phyloP scores from a whole-genome alignment of 805 yeast genomes.

The Wickerhamomyces chambardii region DNA sequence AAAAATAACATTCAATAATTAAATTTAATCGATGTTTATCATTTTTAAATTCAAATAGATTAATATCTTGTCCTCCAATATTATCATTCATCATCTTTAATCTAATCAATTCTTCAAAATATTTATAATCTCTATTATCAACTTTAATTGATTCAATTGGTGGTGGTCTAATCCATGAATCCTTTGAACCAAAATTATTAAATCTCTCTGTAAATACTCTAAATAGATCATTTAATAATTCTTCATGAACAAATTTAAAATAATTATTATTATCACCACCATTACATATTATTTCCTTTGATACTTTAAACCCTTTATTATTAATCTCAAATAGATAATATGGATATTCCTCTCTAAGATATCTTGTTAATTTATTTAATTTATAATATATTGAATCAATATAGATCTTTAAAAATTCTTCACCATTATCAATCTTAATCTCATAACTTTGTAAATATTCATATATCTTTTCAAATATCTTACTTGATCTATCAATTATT shows the following conservation, averaged over 20 bases:
- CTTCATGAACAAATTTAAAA: not conserved
- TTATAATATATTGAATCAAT: slow-evolving; percentile 69
- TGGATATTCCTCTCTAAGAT: slow-evolving; percentile 45
- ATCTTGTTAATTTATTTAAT: slow-evolving; percentile 43
- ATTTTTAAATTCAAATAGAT: slow-evolving; percentile 8
- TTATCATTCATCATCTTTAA: slow-evolving; percentile 43
- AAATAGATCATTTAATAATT: no score
- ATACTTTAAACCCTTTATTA: slow-evolving; percentile 45
- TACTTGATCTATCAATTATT: slow-evolving; percentile 69
- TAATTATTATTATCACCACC: not conserved
- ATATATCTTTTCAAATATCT: slow-evolving; percentile 56
- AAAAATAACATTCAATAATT: slow-evolving; percentile 66
- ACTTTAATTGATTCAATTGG: slow-evolving; percentile 62
- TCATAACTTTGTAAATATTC: slow-evolving; percentile 78
- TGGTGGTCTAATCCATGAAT: slow-evolving; percentile 27
- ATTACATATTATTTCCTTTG: slow-evolving; percentile 31
- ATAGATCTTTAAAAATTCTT: slow-evolving; percentile 50
- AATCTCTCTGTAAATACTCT: not conserved
- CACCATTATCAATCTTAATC: slow-evolving; percentile 48
- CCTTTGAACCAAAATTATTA: not conserved
- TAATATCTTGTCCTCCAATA: no score
- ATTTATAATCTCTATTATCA: slow-evolving; percentile 38
- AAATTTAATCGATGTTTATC: slow-evolving; percentile 50
- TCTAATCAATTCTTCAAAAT: slow-evolving; percentile 47
- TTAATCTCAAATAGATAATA: slow-evolving; percentile 50